A percentile compares a stretch with the other conserved stretches of the same genome.
phyloP scores from a whole-genome alignment of 2,329 filamentous ascomycete genomes.

The Verticillium zaregamsianum region DNA sequence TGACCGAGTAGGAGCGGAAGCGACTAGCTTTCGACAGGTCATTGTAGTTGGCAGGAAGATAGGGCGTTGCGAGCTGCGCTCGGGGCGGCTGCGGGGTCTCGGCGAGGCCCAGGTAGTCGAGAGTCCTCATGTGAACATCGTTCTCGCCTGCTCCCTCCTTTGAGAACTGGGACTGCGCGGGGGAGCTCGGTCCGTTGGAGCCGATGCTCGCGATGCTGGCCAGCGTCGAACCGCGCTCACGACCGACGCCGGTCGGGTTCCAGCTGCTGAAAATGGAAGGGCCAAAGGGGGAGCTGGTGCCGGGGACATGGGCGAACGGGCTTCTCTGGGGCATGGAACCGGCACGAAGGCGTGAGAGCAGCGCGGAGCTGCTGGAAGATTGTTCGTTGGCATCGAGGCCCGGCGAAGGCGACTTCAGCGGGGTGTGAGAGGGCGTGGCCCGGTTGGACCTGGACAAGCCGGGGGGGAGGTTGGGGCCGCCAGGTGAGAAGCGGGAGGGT shows the following conservation, averaged over 20 bases:
- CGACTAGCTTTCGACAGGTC: slow-evolving; percentile 77
- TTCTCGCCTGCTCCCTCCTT: slow-evolving; percentile 80
- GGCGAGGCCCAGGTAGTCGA: slow-evolving; percentile 92
- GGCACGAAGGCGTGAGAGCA: slow-evolving; percentile 81
- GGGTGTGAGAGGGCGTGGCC: slow-evolving; percentile 80
- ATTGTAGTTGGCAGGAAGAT: slow-evolving; percentile 65
- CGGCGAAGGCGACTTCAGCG: slow-evolving; percentile 69
- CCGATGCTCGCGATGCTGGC: slow-evolving; percentile 79
- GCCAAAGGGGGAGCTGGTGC: slow-evolving; percentile 64
- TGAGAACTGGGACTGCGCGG: slow-evolving; percentile 80
- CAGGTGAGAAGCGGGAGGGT: slow-evolving; percentile 88
- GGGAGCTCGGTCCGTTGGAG: slow-evolving; percentile 86
- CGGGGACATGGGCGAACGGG: slow-evolving; percentile 52
- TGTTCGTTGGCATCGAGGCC: slow-evolving; percentile 44
- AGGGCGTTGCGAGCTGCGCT: slow-evolving; percentile 69
- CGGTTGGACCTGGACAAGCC: slow-evolving; percentile 74
- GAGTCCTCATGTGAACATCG: slow-evolving; percentile 81
- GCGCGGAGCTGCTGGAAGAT: slow-evolving; percentile 59
- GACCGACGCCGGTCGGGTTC: slow-evolving; percentile 60
- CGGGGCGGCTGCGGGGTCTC: slow-evolving; percentile 83
- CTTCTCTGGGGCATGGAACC: slow-evolving; percentile 91
- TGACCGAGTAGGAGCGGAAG: slow-evolving; percentile 96
- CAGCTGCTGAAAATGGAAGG: slow-evolving; percentile 88
- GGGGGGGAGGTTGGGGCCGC: slow-evolving; percentile 56
- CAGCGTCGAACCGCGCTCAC: slow-evolving; percentile 82